These are phyloP conservation scores for Fusarium sterilihyphosum DNA, from an alignment of 2,329 filamentous ascomycete genomes.

Conservation along the genomic window DNA sequence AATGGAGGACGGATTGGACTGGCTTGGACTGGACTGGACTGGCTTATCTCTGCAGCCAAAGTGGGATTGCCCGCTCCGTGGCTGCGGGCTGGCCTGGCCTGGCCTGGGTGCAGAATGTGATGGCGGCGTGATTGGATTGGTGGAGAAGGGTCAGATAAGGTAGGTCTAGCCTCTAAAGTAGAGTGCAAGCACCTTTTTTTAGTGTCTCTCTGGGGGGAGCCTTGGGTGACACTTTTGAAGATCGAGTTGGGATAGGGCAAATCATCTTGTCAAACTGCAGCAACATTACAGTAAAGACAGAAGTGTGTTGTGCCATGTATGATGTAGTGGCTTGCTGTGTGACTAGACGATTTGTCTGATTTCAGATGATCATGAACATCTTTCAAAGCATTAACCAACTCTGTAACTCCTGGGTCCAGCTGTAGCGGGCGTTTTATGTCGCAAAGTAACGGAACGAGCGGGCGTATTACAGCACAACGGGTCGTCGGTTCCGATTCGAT, in stretches of 20 bases:
- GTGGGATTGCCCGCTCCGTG: slow-evolving; percentile 22
- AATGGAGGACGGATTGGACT: slow-evolving; percentile 4
- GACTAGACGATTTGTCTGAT: not conserved
- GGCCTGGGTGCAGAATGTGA: slow-evolving; percentile 18
- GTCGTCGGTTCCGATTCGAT: slow-evolving; percentile 23
- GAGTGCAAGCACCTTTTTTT: not conserved
- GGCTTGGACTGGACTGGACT: not conserved
- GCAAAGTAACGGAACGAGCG: slow-evolving; percentile 25
- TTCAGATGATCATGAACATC: not conserved
- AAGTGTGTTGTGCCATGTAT: not conserved
- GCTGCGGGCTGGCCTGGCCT: slow-evolving; percentile 11
- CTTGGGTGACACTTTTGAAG: not conserved
- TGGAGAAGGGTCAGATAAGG: slow-evolving; percentile 34
- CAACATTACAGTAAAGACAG: not conserved
- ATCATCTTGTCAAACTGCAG: not conserved
- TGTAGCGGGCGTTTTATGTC: slow-evolving; percentile 32
- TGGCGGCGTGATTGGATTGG: slow-evolving; percentile 39
- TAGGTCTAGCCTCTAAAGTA: slow-evolving; percentile 1
- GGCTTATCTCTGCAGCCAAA: slow-evolving; percentile 32
- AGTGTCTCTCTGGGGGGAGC: not conserved
- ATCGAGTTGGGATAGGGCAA: slow-evolving; percentile 3
- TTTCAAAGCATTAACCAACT: not conserved
- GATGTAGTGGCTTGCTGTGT: not conserved
- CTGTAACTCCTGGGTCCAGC: not conserved
- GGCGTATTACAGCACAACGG: slow-evolving; percentile 22